A percentile compares a stretch with the other conserved stretches of the same genome.
phyloP scores from a whole-genome alignment of 2,329 filamentous ascomycete species.

The Paramyrothecium roridum region DNA sequence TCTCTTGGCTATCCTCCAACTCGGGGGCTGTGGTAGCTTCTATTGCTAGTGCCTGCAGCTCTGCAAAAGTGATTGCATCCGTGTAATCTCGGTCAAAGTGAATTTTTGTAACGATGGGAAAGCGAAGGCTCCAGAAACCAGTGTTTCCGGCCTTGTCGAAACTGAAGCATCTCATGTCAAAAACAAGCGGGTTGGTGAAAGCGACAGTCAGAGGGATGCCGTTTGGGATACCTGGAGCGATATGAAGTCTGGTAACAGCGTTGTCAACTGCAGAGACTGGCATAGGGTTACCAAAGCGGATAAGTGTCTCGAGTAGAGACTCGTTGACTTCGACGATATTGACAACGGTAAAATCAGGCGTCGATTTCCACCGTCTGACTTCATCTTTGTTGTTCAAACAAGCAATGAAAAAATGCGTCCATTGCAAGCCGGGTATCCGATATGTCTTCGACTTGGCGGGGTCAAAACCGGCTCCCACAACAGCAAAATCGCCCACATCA shows the following conservation, averaged over 20 bases:
- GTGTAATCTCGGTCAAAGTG: constrained; percentile 70
- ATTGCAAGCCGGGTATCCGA: constrained; percentile 54
- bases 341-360: constrained; percentile 64
- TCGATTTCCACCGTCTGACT: constrained; percentile 45
- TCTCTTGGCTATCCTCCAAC: constrained; percentile 57
- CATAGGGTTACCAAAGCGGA: constrained; percentile 40
- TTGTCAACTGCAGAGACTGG: constrained; percentile 36
- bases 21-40: constrained; percentile 47
- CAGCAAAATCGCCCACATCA: constrained; percentile 78
- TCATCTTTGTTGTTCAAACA: constrained; percentile 69
- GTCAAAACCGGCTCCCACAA: constrained; percentile 73
- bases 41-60: constrained; percentile 65
- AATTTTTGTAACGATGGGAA: constrained; percentile 72
- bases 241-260: constrained; percentile 39
- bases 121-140: constrained; percentile 71
- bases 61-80: constrained; percentile 66
- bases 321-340: constrained; percentile 58
- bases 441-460: constrained; percentile 57
- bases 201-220: constrained; percentile 43
- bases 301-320: constrained; percentile 48
- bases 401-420: constrained; percentile 79
- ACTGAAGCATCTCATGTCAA: constrained; percentile 76
- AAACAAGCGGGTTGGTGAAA: constrained; percentile 71
- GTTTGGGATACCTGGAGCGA: constrained; percentile 40
- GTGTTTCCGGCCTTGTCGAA: constrained; percentile 72